Evolutionary conservation across 2,329 filamentous ascomycete species (phyloP), one percentile per base, ranked within the genome.

Genomic region (Trichoderma lentiforme): DNA sequence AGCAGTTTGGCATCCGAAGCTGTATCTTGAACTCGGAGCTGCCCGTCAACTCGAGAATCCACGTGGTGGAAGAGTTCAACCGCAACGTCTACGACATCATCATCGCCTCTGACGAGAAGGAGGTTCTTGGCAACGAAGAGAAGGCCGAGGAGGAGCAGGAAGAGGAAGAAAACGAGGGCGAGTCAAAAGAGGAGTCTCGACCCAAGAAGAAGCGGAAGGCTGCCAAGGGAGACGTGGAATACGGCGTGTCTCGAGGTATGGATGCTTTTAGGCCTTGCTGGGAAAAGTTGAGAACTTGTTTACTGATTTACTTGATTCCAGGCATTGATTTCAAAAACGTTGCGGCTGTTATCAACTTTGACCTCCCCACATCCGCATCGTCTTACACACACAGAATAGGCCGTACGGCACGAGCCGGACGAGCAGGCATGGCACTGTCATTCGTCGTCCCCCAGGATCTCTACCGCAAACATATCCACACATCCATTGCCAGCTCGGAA

Each of bases 371-470:
- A 18, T 92, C 91, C 9, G 92, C 94, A 47, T 97, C 94, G 80
- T 97, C 94, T 9, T 99, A 99, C 82, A 97, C 93, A n/a, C 96
- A 99, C 82, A 91, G 96, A 69, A 97, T 99, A 77, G 96, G 96
- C 36, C 91, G 96, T 36, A 99, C 96, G 6, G 96, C 94, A 1
- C 90, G 96, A 73, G 96, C 95, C 2, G 95, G 95, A 12, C 93
- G 97, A 79, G 91, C 92, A 1, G 96, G 96, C 73, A 98, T 97
- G 88, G 94, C 96, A 0, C 87, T 99, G n/a, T 97, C 94, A 11
- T 98, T 99, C 81, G 93, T 97, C 66, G 88, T 99, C 3, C 95
- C 96, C 9, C 87, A 90, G 65, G 90, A 93, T 0, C 87, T 91
- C 60, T 97, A 92, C 82, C 90, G 93, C 76, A 97, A 97, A 81